phyloP scores from a whole-genome alignment of 2,329 filamentous ascomycete genomes.

The Fusarium decemcellulare region DNA sequence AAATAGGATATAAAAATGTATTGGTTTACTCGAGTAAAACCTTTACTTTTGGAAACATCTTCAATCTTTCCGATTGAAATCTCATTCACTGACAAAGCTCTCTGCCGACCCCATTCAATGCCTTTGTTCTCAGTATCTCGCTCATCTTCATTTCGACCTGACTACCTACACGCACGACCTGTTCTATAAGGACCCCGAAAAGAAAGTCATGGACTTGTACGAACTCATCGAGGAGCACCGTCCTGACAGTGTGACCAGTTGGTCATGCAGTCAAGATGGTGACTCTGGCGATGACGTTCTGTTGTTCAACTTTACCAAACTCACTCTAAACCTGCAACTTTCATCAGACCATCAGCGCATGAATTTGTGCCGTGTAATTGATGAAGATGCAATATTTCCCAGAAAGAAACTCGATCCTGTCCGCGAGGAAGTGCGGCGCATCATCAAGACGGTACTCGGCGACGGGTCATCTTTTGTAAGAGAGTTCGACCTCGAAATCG shows the following conservation, averaged over 20 bases:
- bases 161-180: not conserved
- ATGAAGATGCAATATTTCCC: slow-evolving; percentile 4
- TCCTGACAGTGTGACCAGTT: slow-evolving; percentile 16
- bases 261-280: slow-evolving; percentile 1
- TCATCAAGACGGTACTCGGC: slow-evolving; percentile 14
- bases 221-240: not conserved
- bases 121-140: not conserved
- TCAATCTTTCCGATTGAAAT: not conserved
- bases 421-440: slow-evolving; percentile 26
- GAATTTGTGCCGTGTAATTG: slow-evolving; percentile 13
- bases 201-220: slow-evolving; percentile 6
- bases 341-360: slow-evolving; percentile 12
- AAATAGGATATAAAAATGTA: not conserved
- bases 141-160: not conserved
- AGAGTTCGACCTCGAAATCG: slow-evolving; percentile 18
- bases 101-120: not conserved
- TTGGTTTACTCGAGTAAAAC: not conserved
- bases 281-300: slow-evolving; percentile 1
- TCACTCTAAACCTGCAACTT: slow-evolving; percentile 16
- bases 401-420: slow-evolving; percentile 30
- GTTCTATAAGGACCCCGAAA: not conserved
- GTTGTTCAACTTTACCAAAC: slow-evolving; percentile 17
- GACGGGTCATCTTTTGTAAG: not conserved
- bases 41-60: too few species aligned
- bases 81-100: too few species aligned